Evolutionary conservation across 805 yeast species (phyloP).

Genomic region (Maudiozyma serrabonitensis): DNA sequence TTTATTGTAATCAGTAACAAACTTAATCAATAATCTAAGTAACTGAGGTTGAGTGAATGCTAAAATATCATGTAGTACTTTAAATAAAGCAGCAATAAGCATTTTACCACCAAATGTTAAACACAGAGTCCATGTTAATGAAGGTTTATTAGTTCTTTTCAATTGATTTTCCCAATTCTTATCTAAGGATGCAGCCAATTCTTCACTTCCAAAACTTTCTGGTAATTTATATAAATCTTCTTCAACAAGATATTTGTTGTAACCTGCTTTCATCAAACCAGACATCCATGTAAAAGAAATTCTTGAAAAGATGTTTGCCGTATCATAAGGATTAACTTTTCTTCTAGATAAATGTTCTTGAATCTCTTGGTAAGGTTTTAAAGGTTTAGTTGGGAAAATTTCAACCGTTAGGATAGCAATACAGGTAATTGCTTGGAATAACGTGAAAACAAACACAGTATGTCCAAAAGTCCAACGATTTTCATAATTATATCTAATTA

Average conservation of each 20-base stretch:
- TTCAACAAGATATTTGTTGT: slow-evolving; percentile 41
- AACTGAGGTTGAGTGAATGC: slow-evolving; percentile 86
- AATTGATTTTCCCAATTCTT: slow-evolving; percentile 52
- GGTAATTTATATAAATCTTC: slow-evolving; percentile 79
- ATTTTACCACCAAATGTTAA: slow-evolving; percentile 69
- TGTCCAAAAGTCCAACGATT: slow-evolving; percentile 21
- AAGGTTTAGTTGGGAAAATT: slow-evolving; percentile 33
- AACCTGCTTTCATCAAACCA: slow-evolving; percentile 70
- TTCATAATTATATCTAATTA: slow-evolving; percentile 29
- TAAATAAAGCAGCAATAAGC: slow-evolving; percentile 60
- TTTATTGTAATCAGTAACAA: slow-evolving; percentile 40
- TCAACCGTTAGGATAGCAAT: slow-evolving; percentile 28
- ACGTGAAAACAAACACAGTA: slow-evolving; percentile 22
- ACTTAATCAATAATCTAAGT: slow-evolving; percentile 52
- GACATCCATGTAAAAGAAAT: slow-evolving; percentile 91
- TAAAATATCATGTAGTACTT: slow-evolving; percentile 63
- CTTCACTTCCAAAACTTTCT: slow-evolving; percentile 45
- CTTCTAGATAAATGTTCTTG: slow-evolving; percentile 22
- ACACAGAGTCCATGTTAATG: slow-evolving; percentile 52
- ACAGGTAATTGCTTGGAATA: slow-evolving; percentile 28
- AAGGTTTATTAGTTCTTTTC: slow-evolving; percentile 35
- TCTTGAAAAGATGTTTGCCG: slow-evolving; percentile 57
- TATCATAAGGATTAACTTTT: slow-evolving; percentile 31
- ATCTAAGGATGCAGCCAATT: slow-evolving; percentile 41
- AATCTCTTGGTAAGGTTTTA: slow-evolving; percentile 35